Base-by-base conservation (phyloP, 108 stramenopile genomes). In the Skeletonema grethae region DNA sequence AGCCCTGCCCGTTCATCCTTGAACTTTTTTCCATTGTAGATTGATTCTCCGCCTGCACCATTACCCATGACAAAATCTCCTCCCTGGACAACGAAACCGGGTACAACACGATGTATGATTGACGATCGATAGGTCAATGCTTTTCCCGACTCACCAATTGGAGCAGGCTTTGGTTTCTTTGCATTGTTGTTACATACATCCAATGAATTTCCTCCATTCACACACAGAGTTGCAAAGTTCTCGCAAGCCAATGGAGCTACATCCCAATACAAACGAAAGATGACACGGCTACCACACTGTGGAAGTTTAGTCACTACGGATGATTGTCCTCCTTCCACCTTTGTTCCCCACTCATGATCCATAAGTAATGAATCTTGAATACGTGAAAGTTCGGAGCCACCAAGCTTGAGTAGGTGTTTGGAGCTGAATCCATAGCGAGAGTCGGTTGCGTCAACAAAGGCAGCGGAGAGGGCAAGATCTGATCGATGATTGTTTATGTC, bases 21-120 rank as follows among this genome's bases (percentile, higher is more conserved):
- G 82, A 98, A 97, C 57, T 92, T 96, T 50, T 94, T 93, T 28
- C 92, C 95, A 61, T 81, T 82, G 68, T 84, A 99, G 18, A 97
- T 81, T 34, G 86, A 92, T 67, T 97, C 95, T n/a, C 98, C 97
- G 9, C 97, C 98, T 16, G 90, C 84, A 30, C 99, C 99, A 77
- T 99, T 98, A 25, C 89, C 88, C 63, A 84, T 84, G 7, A 98
- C 97, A 83, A 98, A 97, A 67, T 99, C 99, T 12, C 99, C 99
- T 11, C 95, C 96, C 82, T 97, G 97, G 12, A 96, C 39, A 25
- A 98, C 83, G 82, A 97, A 97, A 5, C 77, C 82, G 1, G 87
- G 83, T 7, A 93, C 73, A 9, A 95, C 75, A 11, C 97, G 87
- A 83, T 98, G 97, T 9, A 98, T 72, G 35, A 25, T 61, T 0